Evolutionary conservation across 202 grass and related monocot species (phyloP).

Genomic region (Musa balbisiana): DNA sequence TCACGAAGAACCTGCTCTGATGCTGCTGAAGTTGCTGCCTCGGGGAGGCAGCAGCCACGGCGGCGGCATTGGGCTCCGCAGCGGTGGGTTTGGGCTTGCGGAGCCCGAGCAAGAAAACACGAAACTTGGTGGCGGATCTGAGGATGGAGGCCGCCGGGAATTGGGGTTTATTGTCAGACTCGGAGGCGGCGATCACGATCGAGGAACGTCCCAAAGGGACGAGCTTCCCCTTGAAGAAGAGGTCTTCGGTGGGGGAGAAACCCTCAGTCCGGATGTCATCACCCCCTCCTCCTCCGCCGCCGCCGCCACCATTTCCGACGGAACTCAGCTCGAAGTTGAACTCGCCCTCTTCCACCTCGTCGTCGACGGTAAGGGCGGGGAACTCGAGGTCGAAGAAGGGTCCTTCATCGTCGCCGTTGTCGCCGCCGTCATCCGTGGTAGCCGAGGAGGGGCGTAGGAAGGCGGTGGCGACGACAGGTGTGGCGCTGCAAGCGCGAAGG

Average conservation of each 20-base stretch:
- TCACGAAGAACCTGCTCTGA: slow-evolving; percentile 46
- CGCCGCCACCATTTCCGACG: slow-evolving; percentile 15
- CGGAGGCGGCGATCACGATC: slow-evolving; percentile 19
- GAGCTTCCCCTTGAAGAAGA: slow-evolving; percentile 37
- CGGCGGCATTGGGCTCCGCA: slow-evolving; percentile 16
- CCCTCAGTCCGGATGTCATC: slow-evolving; percentile 8
- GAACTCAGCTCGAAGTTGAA: slow-evolving; percentile 43
- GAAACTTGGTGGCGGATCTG: slow-evolving; percentile 67
- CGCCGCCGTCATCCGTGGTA: slow-evolving; percentile 14
- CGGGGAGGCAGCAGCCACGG: not conserved
- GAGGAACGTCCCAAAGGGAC: slow-evolving; percentile 21
- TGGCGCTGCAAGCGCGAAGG: slow-evolving; percentile 1
- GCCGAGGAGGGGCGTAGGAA: not conserved
- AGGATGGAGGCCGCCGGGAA: slow-evolving; percentile 40
- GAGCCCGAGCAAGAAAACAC: slow-evolving; percentile 74
- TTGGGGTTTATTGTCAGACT: not conserved
- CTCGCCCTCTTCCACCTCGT: slow-evolving; percentile 15
- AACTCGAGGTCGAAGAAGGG: slow-evolving; percentile 94
- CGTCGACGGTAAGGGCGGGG: slow-evolving; percentile 27
- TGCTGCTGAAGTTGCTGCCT: not conserved
- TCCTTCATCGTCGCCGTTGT: slow-evolving; percentile 51
- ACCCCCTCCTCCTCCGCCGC: not conserved
- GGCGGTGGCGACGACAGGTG: slow-evolving; percentile 1
- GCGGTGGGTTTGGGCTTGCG: slow-evolving; percentile 39
- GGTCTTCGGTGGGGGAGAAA: slow-evolving; percentile 18